phyloP scores from a whole-genome alignment of 495 filamentous ascomycete genomes.

The Immersiella caudata region DNA sequence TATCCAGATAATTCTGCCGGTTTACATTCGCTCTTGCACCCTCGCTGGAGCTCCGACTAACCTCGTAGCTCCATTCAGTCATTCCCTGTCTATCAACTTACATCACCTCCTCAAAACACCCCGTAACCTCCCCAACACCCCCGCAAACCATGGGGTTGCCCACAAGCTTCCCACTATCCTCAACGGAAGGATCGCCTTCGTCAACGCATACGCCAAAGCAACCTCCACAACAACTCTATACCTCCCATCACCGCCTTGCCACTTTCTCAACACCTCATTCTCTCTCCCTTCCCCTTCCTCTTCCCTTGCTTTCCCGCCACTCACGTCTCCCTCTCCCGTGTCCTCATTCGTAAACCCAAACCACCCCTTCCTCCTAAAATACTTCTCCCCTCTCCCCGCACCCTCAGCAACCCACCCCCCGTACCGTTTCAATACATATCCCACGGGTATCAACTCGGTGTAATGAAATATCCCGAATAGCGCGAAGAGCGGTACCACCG shows the following conservation, averaged over 20 bases:
- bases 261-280: not conserved
- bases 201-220: conserved; percentile 85
- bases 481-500: conserved; percentile 75
- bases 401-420: conserved; percentile 49
- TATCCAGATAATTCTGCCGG: no score
- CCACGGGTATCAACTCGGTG: conserved; percentile 61
- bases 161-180: conserved; percentile 77
- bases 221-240: conserved; percentile 66
- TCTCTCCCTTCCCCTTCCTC: not conserved
- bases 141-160: conserved; percentile 94
- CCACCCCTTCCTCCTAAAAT: conserved; percentile 51
- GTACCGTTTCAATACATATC: conserved; percentile 46
- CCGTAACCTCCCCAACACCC: conserved; percentile 44
- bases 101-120: not conserved
- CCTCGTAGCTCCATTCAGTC: not conserved
- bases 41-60: not conserved
- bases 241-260: conserved; percentile 36
- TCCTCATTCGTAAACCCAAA: conserved; percentile 43
- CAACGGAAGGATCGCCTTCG: conserved; percentile 78
- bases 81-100: not conserved
- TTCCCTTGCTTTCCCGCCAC: not conserved
- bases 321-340: not conserved
- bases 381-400: conserved; percentile 47
- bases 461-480: conserved; percentile 79
- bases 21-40: not conserved